Percentiles rank a stretch among this genome's conserved stretches.
Evolutionary conservation across 2,329 filamentous ascomycete species (phyloP).

Genomic region (Colletotrichum chrysophilum): DNA sequence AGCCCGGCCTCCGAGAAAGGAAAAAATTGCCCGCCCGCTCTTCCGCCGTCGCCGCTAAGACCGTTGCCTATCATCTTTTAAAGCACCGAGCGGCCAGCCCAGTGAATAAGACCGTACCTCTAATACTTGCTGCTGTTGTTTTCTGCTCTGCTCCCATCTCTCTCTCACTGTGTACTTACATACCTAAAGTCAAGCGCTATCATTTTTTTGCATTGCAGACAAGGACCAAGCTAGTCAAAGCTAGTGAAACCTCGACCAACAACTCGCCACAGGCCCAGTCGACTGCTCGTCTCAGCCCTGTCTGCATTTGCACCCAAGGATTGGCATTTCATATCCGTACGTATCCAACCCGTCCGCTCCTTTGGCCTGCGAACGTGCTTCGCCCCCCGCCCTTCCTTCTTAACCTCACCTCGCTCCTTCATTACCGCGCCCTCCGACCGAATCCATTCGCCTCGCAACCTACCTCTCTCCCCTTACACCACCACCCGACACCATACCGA

Average conservation of each 20-base stretch:
- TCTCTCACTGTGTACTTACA: background rate
- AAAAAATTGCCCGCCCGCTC: slow-evolving; percentile 11
- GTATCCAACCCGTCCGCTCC: background rate
- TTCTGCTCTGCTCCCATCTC: background rate
- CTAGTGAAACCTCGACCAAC: slow-evolving; percentile 19
- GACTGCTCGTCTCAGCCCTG: slow-evolving; percentile 19
- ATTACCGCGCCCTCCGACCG: background rate
- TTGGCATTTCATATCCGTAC: slow-evolving; percentile 4
- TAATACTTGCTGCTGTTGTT: background rate
- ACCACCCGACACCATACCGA: background rate
- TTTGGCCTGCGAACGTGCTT: background rate
- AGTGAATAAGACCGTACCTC: background rate
- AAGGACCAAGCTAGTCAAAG: slow-evolving; percentile 17
- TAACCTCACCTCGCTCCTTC: background rate
- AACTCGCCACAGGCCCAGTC: slow-evolving; percentile 14
- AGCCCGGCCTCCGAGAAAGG: background rate
- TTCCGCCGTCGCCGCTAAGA: slow-evolving; percentile 15
- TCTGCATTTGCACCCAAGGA: background rate
- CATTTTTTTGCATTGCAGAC: slow-evolving; percentile 13
- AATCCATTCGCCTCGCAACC: background rate
- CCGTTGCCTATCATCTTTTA: slow-evolving; percentile 1
- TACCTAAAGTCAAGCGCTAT: background rate
- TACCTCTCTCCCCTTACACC: background rate
- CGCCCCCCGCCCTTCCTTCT: background rate
- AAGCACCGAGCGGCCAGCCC: background rate